Conservation (phyloP, 331 rosid species). For the Erythrophleum ivorense region DNA sequence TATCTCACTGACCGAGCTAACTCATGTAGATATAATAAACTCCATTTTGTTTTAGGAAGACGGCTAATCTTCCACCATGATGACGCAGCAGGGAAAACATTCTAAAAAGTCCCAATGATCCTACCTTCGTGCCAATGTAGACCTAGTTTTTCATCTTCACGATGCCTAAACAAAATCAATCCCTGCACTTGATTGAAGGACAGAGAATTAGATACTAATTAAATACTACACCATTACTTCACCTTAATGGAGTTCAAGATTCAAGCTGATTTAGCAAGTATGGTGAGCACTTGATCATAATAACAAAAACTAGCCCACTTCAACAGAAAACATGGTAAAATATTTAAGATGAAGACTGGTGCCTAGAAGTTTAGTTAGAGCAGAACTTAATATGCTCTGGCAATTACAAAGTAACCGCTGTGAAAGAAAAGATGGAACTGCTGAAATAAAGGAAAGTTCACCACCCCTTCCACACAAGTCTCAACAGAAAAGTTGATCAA, state of each 20-base stretch:
- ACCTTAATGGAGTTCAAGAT: conserved; percentile 17
- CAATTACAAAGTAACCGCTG: conserved; percentile 46
- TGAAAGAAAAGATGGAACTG: conserved; percentile 45
- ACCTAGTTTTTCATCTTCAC: background rate
- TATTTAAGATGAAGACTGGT: conserved; percentile 42
- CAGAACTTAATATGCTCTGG: conserved; percentile 46
- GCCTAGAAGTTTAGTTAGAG: conserved; percentile 55
- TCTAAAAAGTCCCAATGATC: background rate
- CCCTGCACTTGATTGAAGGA: background rate
- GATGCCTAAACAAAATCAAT: background rate
- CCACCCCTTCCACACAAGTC: conserved; percentile 42
- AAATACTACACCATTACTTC: conserved; percentile 19
- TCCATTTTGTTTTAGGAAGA: background rate
- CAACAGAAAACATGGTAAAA: conserved; percentile 26
- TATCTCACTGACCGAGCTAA: background rate
- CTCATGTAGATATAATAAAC: background rate
- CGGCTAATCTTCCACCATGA: background rate
- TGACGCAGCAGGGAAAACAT: background rate
- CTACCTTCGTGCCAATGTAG: background rate
- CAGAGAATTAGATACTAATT: background rate
- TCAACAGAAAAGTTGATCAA: conserved; percentile 35
- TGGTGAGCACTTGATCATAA: conserved; percentile 6
- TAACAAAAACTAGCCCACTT: conserved; percentile 22
- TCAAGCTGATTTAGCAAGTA: background rate
- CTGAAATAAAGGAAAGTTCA: conserved; percentile 48